phyloP scores from a whole-genome alignment of 345 rosid genomes.

The Melaleuca quinquenervia region DNA sequence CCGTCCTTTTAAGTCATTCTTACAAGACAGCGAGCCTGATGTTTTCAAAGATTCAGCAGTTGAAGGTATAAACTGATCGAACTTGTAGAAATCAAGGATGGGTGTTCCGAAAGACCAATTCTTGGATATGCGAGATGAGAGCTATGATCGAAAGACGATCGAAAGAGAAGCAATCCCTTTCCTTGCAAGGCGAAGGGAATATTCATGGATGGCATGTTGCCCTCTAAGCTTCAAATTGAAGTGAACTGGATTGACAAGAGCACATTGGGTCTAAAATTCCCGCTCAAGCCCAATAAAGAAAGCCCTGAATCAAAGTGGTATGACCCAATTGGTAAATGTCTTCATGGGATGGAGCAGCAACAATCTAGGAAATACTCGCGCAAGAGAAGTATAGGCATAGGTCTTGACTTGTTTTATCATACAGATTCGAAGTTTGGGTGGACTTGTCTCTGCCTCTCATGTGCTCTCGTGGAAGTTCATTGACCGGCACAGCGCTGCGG shows the following conservation, averaged over 20 bases:
- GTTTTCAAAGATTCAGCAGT: too few species aligned
- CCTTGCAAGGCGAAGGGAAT: background rate
- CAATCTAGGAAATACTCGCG: background rate
- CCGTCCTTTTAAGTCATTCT: too few species aligned
- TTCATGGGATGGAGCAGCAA: background rate
- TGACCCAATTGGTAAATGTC: background rate
- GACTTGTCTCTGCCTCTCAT: conserved; percentile 1
- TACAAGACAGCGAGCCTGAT: too few species aligned
- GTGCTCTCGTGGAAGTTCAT: conserved; percentile 54
- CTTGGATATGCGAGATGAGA: too few species aligned
- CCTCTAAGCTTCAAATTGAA: background rate
- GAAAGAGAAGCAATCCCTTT: background rate
- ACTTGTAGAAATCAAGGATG: too few species aligned
- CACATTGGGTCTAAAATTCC: background rate
- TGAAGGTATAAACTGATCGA: too few species aligned
- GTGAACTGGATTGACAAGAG: background rate
- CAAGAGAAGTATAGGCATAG: background rate
- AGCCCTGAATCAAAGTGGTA: background rate
- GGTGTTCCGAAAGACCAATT: too few species aligned
- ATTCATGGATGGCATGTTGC: background rate
- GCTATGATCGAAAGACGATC: background rate
- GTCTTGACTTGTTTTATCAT: background rate
- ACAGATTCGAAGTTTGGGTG: background rate
- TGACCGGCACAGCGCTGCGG: conserved; percentile 65
- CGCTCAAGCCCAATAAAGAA: background rate